These are phyloP conservation scores for Nyssa sinensis DNA, from an alignment of 148 eudicot species.

Conservation along the genomic window DNA sequence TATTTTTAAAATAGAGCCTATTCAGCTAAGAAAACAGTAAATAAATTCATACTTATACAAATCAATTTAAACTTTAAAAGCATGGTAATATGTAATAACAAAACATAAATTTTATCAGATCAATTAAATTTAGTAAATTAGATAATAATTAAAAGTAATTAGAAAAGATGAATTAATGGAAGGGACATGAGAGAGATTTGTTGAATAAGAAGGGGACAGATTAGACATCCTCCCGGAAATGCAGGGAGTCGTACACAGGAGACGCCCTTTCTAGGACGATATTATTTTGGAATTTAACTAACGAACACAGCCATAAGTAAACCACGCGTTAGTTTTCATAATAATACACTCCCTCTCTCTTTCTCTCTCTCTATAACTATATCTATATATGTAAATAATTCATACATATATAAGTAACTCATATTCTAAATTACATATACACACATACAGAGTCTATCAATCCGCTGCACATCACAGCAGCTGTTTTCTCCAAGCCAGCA, in stretches of 20 bases:
- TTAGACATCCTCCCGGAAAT: conserved; percentile 54
- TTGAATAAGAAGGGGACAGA: conserved; percentile 37
- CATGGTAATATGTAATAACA: no score
- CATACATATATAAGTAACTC: neutral
- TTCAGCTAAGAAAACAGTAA: no score
- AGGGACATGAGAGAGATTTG: conserved; percentile 42
- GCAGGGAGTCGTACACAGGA: conserved; percentile 28
- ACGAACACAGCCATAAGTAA: neutral
- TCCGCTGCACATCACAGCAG: conserved; percentile 52
- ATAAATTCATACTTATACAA: no score
- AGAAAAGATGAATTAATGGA: conserved; percentile 4
- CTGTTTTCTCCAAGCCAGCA: conserved; percentile 40
- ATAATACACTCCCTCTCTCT: neutral
- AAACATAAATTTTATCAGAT: no score
- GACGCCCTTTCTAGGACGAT: neutral
- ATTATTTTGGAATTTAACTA: neutral
- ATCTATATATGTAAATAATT: no score
- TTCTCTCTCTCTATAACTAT: no score
- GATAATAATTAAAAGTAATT: no score
- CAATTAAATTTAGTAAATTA: no score
- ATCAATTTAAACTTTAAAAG: no score
- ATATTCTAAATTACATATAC: neutral
- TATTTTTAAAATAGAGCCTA: no score
- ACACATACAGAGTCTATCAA: conserved; percentile 17
- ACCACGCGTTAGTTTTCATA: neutral